Percentiles rank a stretch among this genome's conserved stretches.
These are phyloP conservation scores for Prorocentrum cordatum DNA, from an alignment of 169 alveolate species.

Conservation along the genomic window DNA sequence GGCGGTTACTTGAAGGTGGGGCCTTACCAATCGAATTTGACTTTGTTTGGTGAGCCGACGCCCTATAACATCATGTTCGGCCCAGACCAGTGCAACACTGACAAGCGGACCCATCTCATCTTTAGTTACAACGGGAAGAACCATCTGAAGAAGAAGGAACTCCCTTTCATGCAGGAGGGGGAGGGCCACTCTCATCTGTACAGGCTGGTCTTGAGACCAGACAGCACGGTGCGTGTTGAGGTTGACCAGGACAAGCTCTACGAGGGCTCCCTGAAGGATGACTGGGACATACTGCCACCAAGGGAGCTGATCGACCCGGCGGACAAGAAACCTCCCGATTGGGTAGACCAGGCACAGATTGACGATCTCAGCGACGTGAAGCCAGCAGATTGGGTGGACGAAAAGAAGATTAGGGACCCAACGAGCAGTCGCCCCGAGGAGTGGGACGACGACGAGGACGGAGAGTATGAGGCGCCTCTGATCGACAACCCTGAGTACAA, in stretches of 20 bases:
- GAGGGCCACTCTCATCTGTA: not conserved
- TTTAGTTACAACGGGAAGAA: slow-evolving; percentile 11
- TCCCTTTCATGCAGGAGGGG: not conserved
- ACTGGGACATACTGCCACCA: not conserved
- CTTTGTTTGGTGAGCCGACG: not conserved
- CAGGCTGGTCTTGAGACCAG: not conserved
- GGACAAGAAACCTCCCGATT: not conserved
- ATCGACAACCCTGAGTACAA: slow-evolving; percentile 9
- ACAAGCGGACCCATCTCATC: slow-evolving; percentile 8
- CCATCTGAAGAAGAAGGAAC: not conserved
- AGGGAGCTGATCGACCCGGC: not conserved
- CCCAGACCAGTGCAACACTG: slow-evolving; percentile 7
- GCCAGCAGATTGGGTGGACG: slow-evolving; percentile 11
- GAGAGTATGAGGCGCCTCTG: slow-evolving; percentile 21
- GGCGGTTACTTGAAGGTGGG: slow-evolving; percentile 23
- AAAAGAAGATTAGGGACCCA: no score
- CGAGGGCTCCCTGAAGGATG: not conserved
- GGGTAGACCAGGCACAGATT: not conserved
- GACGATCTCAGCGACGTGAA: not conserved
- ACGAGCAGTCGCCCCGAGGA: no score
- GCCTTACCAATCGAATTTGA: not conserved
- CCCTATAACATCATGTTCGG: slow-evolving; percentile 18
- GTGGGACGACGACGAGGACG: not conserved
- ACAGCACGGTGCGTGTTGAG: not conserved
- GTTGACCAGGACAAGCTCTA: not conserved